phyloP scores from a whole-genome alignment of 805 yeast species.

The Zygosaccharomyces bailii region DNA sequence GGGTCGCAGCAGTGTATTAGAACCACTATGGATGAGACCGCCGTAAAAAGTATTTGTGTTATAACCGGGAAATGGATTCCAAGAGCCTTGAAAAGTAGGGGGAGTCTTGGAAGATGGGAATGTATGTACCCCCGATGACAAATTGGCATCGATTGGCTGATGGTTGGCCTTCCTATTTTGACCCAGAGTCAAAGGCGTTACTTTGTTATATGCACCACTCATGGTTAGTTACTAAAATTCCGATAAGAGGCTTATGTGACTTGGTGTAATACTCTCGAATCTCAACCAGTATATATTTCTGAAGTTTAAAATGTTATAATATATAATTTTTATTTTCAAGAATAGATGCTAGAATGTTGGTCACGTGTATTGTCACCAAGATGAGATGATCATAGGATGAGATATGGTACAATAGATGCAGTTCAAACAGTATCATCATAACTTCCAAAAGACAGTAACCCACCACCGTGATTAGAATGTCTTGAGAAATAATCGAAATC shows the following conservation, averaged over 20 bases:
- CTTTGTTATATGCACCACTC: constrained; percentile 25
- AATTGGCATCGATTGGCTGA: background rate
- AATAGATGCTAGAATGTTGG: background rate
- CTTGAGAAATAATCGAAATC: constrained; percentile 97
- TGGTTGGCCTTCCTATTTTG: constrained; percentile 11
- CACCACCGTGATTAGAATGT: constrained; percentile 63
- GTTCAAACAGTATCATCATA: constrained; percentile 23
- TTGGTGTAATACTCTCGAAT: no score
- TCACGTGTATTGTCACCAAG: background rate
- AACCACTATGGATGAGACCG: background rate
- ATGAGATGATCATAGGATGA: no score
- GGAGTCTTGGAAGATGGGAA: background rate
- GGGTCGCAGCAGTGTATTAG: constrained; percentile 5
- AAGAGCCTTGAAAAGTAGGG: constrained; percentile 5
- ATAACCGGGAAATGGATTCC: constrained; percentile 2
- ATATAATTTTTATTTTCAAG: no score
- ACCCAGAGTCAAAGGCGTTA: constrained; percentile 27
- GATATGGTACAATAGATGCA: no score
- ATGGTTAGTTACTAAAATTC: background rate
- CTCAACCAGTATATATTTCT: no score
- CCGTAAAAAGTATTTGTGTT: background rate
- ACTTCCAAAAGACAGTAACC: constrained; percentile 30
- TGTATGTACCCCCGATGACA: background rate
- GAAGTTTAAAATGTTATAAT: no score
- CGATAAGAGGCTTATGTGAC: background rate